Evolutionary conservation across 805 yeast species (phyloP), one percentile per base, ranked within the genome.

Genomic region (Metschnikowia continentalis): DNA sequence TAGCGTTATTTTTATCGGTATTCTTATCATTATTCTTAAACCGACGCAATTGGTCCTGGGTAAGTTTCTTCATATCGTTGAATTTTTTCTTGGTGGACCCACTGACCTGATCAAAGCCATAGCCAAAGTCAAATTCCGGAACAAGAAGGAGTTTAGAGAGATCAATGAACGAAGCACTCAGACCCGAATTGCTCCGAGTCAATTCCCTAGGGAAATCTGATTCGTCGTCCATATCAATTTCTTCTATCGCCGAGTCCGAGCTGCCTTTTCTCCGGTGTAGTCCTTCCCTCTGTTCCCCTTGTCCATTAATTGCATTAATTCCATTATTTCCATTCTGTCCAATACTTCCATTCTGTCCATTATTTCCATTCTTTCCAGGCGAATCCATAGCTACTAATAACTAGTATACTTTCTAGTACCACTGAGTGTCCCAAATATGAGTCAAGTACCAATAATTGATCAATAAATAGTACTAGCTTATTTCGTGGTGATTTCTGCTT

Each of bases 121-220:
- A 50, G 10, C 77, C 78, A 51, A 72, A 74, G 52, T 74, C 78
- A 51, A 72, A 74, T 48, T 74, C 78, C n/a, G 68, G 70, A 44
- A 66, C 58, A 49, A 72, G 64, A 22, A 72, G 51, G n/a, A 73
- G 61, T 52, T 67, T 69, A 35, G 70, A 62, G 38, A 74, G 54
- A 51, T 74, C 78, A 19, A 71, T 57, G 50, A 62, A 71, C 22
- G 70, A 62, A 14, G 67, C 58, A 11, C 73, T 66, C 10, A 55
- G 48, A 10, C 54, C 20, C 15, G 61, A 56, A 41, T 56, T 57
- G 36, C 57, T 51, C 8, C 66, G 43, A 3, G 46, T 33, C 30
- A 43, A 30, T 3, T 45, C 41, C 3, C 41, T n/a, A 4, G 17
- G 14, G 42, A 33, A 33, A 6, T 46, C 53, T 23, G 15, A 5